A percentile compares a stretch with the other conserved stretches of the same genome.
These are phyloP conservation scores for apple (Malus domestica) DNA, from an alignment of 306 rosid species.

Conservation along the genomic window ASM211411v1 NC_041799.1:4583501-4584000, in stretches of 20 bases:
- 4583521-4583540: too few relatives aligned
- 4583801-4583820: neutral
- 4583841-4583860: neutral
- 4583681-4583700: too few relatives aligned
- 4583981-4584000: neutral
- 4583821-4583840: neutral
- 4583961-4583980: conserved; percentile 40
- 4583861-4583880: neutral
- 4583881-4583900: neutral
- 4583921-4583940: conserved; percentile 24
- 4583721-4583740: too few relatives aligned
- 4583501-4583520: rapidly evolving
- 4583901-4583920: neutral
- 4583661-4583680: neutral
- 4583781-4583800: too few relatives aligned
- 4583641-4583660: neutral
- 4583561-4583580: too few relatives aligned
- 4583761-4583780: too few relatives aligned
- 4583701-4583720: too few relatives aligned
- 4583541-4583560: too few relatives aligned
- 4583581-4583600: too few relatives aligned
- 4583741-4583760: too few relatives aligned
- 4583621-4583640: neutral
- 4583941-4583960: conserved; percentile 43
- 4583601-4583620: too few relatives aligned